Base-by-base conservation (phyloP, 805 yeast species). In the Lachancea waltii region DNA sequence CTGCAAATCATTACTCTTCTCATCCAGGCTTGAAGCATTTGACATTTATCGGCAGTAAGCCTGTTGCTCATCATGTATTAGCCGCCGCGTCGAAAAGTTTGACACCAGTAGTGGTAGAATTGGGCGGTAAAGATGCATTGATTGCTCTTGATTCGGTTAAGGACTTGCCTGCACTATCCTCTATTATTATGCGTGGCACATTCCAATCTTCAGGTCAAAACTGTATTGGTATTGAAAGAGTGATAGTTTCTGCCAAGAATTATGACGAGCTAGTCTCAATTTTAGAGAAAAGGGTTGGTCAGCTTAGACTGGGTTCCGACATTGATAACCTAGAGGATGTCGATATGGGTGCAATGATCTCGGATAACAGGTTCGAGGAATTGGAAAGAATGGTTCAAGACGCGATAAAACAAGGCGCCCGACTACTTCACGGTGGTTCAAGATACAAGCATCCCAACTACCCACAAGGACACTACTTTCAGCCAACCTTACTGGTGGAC, bases 141-240 rank as follows among this genome's bases (percentile, higher is more conserved):
- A 71, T 92, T 36, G 86, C 89, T 3, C 70, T 92, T 47, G 97
- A 90, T 53, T 92, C 85, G 49, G 81, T 75, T 27, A 67, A 75
- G 45, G 77, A 79, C 46, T 47, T 74, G 29, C 60, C 69, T 7
- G 63, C 70, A 4, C 64, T 81, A 29, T 79, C 95, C 0, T 85
- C 95, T 11, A 78, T 87, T 18, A 72, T 92, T 27, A 73, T 92
- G 81, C 73, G 99, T 54, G 99, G 98, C 24, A 81, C 95, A 0
- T 92, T 90, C 67, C 99, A 92, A 64, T 83, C 95, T 38, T 84
- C 95, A 0, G 99, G 99, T 9, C 99, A 92, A 64, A 92, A 92
- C 58, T 92, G 99, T 65, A 92, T 92, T 53, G 97, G 99, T 26
- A 84, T 92, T 38, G 99, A 92, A 64, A 72, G 98, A 41, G 94